Percentiles rank a stretch among this genome's conserved stretches.
phyloP scores from a whole-genome alignment of 768 basidiomycete genomes.

The Lentinula raphanica region DNA sequence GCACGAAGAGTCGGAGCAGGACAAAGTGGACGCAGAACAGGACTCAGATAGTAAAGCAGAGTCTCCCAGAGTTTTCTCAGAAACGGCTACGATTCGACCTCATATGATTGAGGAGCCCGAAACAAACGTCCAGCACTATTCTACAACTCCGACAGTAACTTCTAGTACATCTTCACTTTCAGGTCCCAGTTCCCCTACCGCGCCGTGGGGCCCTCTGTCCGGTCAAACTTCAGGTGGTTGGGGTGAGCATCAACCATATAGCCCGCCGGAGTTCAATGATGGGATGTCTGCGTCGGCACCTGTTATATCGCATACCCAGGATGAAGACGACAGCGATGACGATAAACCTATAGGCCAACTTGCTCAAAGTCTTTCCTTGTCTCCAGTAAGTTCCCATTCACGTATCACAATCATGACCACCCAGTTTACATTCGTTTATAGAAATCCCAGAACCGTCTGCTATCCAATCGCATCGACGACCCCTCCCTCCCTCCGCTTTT shows the following conservation, averaged over 20 bases:
- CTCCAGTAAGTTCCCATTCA: constrained; percentile 2
- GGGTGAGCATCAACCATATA: constrained; percentile 41
- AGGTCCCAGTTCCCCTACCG: background rate
- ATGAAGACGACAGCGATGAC: constrained; percentile 61
- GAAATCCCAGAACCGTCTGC: background rate
- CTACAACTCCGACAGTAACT: background rate
- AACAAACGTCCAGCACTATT: constrained; percentile 19
- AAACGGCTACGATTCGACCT: constrained; percentile 39
- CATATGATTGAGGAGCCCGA: constrained; percentile 27
- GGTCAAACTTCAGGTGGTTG: constrained; percentile 32
- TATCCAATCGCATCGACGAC: constrained; percentile 24
- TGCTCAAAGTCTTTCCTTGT: constrained; percentile 22
- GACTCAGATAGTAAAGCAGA: constrained; percentile 5
- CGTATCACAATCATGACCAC: background rate
- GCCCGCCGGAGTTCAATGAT: constrained; percentile 14
- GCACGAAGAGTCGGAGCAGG: constrained; percentile 5
- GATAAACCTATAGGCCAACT: constrained; percentile 59
- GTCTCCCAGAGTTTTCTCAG: constrained; percentile 26
- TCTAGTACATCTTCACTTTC: background rate
- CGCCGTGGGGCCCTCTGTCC: constrained; percentile 16
- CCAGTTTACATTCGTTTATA: background rate
- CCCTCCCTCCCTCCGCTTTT: constrained; percentile 63
- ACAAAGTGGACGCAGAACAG: constrained; percentile 4
- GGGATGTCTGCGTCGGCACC: constrained; percentile 16
- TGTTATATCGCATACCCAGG: constrained; percentile 15